Conservation (phyloP, 257 asterid genomes). For the Solanum tacnaense region DNA sequence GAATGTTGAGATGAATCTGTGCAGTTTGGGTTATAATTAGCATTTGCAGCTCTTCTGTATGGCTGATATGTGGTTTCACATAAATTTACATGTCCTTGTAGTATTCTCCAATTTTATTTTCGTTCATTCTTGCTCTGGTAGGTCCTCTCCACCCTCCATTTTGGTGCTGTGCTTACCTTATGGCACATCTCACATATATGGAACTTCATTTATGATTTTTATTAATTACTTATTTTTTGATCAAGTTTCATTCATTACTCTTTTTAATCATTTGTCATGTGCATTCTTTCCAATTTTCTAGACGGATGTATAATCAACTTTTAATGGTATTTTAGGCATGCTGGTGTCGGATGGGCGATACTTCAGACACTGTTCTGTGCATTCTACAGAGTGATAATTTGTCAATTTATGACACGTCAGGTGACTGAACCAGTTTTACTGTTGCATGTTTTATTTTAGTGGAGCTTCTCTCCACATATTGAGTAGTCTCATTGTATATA, state of each 20-base stretch:
- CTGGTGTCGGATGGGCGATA: slow-evolving; percentile 84
- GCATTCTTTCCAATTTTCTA: not conserved
- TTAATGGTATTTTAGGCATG: slow-evolving; percentile 50
- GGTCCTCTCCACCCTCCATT: not conserved
- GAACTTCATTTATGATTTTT: not conserved
- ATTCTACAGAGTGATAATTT: slow-evolving; percentile 68
- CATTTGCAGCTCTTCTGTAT: not conserved
- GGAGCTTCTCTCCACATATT: not conserved
- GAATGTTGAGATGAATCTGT: not conserved
- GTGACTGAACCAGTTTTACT: slow-evolving; percentile 19
- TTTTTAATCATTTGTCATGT: not conserved
- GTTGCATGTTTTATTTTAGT: not conserved
- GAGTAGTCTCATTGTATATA: not conserved
- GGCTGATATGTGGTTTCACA: not conserved
- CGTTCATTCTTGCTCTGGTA: not conserved
- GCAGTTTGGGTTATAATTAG: not conserved
- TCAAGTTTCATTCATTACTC: not conserved
- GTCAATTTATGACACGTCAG: slow-evolving; percentile 60
- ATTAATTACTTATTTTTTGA: not conserved
- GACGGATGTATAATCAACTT: not conserved
- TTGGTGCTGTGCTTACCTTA: not conserved
- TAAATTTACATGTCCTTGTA: not conserved
- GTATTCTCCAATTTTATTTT: not conserved
- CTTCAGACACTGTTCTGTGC: slow-evolving; percentile 64
- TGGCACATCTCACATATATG: not conserved